Evolutionary conservation across 1,284 basidiomycete species (phyloP).

Genomic region (Phylloboletellus chloephorus): DNA sequence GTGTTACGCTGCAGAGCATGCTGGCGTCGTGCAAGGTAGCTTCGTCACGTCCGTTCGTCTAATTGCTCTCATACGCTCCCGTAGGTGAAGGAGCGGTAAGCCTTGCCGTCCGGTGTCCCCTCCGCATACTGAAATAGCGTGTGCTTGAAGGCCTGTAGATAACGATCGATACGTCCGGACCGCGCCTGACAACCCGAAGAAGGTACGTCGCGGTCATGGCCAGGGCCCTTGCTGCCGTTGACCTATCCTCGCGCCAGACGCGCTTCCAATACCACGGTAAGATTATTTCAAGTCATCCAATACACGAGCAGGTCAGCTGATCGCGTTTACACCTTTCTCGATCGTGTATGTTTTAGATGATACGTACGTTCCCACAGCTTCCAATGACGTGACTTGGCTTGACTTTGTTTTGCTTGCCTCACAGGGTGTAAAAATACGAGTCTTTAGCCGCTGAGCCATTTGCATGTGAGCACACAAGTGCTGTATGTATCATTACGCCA

Average conservation of each 20-base stretch:
- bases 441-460: slow-evolving; percentile 9
- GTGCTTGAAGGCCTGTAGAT: slow-evolving; percentile 54
- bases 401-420: neutral
- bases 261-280: slow-evolving; percentile 74
- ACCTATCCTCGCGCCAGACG: slow-evolving; percentile 41
- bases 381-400: neutral
- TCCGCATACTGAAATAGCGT: slow-evolving; percentile 8
- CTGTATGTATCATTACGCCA: slow-evolving; percentile 20
- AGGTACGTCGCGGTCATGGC: slow-evolving; percentile 42
- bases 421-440: slow-evolving; percentile 21
- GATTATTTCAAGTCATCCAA: slow-evolving; percentile 9
- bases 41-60: slow-evolving; percentile 1
- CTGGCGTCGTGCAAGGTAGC: slow-evolving; percentile 78
- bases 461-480: slow-evolving; percentile 19
- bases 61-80: slow-evolving; percentile 9
- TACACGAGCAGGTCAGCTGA: slow-evolving; percentile 12
- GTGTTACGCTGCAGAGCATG: slow-evolving; percentile 83
- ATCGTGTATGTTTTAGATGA: slow-evolving; percentile 32
- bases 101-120: neutral
- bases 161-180: slow-evolving; percentile 74
- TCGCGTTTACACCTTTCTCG: slow-evolving; percentile 3
- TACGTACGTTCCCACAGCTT: slow-evolving; percentile 32
- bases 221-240: slow-evolving; percentile 6
- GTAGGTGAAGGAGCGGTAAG: slow-evolving; percentile 71
- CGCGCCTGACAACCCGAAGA: slow-evolving; percentile 86